These are phyloP conservation scores for Xylaria cubensis DNA, from an alignment of 495 filamentous ascomycete genomes.

Conservation along the genomic window DNA sequence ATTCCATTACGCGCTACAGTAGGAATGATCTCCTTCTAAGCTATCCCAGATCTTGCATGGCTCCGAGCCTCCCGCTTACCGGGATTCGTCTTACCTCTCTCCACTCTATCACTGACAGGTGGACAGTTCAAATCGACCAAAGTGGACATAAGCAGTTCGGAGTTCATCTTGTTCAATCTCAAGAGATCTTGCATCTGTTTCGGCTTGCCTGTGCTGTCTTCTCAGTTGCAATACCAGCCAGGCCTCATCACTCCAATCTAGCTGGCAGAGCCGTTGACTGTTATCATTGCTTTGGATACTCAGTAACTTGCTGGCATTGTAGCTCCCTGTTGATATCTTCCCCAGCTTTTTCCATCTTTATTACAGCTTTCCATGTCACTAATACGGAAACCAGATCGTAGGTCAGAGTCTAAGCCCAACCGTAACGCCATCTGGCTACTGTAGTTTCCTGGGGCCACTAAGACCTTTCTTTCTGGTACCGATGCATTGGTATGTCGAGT, in stretches of 20 bases:
- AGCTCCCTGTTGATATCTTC: not conserved
- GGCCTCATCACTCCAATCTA: constrained; percentile 9
- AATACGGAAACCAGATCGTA: not conserved
- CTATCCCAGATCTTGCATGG: constrained; percentile 28
- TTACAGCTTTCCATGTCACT: not conserved
- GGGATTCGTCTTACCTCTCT: constrained; percentile 22
- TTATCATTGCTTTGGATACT: not conserved
- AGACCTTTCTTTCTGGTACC: not conserved
- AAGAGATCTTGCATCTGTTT: constrained; percentile 23
- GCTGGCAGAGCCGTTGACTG: constrained; percentile 5
- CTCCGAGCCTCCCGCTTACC: constrained; percentile 29
- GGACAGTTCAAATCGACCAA: constrained; percentile 22
- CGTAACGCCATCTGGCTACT: constrained; percentile 4
- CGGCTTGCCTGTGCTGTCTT: constrained; percentile 17
- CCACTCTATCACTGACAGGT: constrained; percentile 22
- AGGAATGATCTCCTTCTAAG: constrained; percentile 16
- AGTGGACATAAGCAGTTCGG: constrained; percentile 8
- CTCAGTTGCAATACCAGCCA: not conserved
- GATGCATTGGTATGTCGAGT: not conserved
- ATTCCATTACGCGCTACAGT: not conserved
- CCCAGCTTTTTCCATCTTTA: constrained; percentile 5
- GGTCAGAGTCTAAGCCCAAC: not conserved
- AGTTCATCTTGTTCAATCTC: constrained; percentile 20
- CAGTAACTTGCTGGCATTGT: not conserved
- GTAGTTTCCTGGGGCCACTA: not conserved